A percentile compares a stretch with the other conserved stretches of the same genome.
Conservation (phyloP, 2,329 filamentous ascomycete species). For the Neofusicoccum cordaticola region DNA sequence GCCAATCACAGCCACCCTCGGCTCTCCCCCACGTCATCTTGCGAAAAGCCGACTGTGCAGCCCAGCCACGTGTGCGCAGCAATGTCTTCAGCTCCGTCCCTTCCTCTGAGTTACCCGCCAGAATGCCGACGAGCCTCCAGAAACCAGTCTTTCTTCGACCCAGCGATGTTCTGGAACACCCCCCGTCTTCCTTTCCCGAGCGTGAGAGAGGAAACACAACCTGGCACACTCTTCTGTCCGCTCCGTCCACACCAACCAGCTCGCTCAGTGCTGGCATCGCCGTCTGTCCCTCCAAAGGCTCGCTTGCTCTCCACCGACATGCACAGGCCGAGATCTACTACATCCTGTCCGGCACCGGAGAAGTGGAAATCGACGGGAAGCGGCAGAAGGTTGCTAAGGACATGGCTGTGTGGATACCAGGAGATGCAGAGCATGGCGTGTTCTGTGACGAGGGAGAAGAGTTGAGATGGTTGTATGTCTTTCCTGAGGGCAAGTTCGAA, state of each 20-base stretch:
- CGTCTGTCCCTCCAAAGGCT: slow-evolving; percentile 32
- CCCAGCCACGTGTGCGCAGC: too few species aligned
- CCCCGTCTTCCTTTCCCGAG: slow-evolving; percentile 17
- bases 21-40: too few species aligned
- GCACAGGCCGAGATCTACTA: slow-evolving; percentile 45
- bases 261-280: slow-evolving; percentile 41
- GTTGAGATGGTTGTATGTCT: slow-evolving; percentile 43
- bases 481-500: slow-evolving; percentile 37
- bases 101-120: too few species aligned
- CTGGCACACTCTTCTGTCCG: slow-evolving; percentile 43
- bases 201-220: slow-evolving; percentile 27
- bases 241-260: slow-evolving; percentile 31
- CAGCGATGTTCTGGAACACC: neutral
- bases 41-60: too few species aligned
- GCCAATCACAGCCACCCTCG: too few species aligned
- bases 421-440: slow-evolving; percentile 44
- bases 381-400: slow-evolving; percentile 33
- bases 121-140: neutral
- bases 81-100: too few species aligned
- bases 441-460: slow-evolving; percentile 24
- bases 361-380: slow-evolving; percentile 38
- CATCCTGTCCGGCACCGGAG: slow-evolving; percentile 36
- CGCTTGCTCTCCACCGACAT: slow-evolving; percentile 41
- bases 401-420: slow-evolving; percentile 41
- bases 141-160: neutral